Evolutionary conservation across 805 yeast genomes (phyloP), one percentile per base, ranked within the genome.

Genomic region (Cyberlindnera amylophila): DNA sequence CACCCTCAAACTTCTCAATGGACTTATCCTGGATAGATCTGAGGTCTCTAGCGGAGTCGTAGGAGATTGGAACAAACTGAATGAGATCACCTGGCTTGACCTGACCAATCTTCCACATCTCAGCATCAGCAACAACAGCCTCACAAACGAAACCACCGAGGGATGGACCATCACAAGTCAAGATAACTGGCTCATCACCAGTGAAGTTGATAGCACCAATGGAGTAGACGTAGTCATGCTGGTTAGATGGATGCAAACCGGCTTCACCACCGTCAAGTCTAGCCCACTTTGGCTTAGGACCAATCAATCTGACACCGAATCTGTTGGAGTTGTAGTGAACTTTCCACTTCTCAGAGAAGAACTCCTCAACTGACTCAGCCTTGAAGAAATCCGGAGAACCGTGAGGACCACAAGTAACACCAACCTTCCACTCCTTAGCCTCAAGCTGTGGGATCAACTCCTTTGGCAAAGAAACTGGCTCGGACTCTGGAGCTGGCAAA

Each of bases 21-120:
- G 71, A 65, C 23, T 56, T 52, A 58, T 87, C 90, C 60, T 84
- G 95, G 1, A 67, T 62, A 21, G 56, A 55, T 63, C 79, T 84
- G 63, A 90, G 69, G 14, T 62, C 62, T 51, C 84, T 69, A 6
- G 98, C 96, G 44, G 74, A 66, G 24, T 76, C 80, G 53, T 77
- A 83, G 13, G 79, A 56, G 34, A 93, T 72, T 29, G 97, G 96
- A 43, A 80, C 79, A 70, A 93, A 91, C 52, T 76, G 76, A 46
- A 91, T 80, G 36, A 64, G 55, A 58, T 93, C 98, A 58, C 98
- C 98, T 4, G 98, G 97, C 64, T 86, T 90, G 33, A 87, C 90
- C 69, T 91, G 98, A 36, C 99, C 99, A 59, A 93, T 86, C 70
- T 93, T 93, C 98, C 98, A 91, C 83, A 93, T 79, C 68, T 93